A percentile compares a stretch with the other conserved stretches of the same genome.
Conservation (phyloP, 1,139 yeast species). For the Yamadazyma atmosphaerica region DNA sequence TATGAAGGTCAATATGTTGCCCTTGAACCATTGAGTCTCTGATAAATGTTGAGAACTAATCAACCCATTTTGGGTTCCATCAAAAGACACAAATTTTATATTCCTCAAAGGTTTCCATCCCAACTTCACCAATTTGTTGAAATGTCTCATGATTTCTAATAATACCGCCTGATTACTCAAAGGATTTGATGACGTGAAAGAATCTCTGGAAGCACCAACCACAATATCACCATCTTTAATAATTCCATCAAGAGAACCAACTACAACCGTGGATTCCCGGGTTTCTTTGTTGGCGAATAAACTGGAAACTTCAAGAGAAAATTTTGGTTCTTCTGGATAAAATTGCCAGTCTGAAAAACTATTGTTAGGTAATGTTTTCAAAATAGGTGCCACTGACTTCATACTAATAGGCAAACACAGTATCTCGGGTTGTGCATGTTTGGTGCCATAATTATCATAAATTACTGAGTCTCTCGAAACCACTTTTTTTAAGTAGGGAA, state of each 20-base stretch:
- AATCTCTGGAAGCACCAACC: constrained; percentile 45
- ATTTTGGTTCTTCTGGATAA: constrained; percentile 20
- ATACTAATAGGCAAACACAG: constrained; percentile 41
- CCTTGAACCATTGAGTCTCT: constrained; percentile 25
- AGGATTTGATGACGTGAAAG: constrained; percentile 39
- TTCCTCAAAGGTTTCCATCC: constrained; percentile 51
- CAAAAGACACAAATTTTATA: constrained; percentile 47
- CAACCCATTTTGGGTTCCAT: constrained; percentile 37
- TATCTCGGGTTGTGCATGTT: constrained; percentile 14
- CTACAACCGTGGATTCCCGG: constrained; percentile 32
- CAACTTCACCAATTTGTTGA: constrained; percentile 27
- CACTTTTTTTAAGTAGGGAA: constrained; percentile 13
- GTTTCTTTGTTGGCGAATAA: constrained; percentile 15
- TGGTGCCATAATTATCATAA: constrained; percentile 10
- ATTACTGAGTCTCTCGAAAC: constrained; percentile 26
- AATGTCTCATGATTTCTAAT: constrained; percentile 42
- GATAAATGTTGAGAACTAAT: constrained; percentile 31
- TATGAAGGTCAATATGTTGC: constrained; percentile 36
- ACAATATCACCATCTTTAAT: constrained; percentile 43
- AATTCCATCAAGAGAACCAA: constrained; percentile 39
- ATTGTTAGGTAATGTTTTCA: constrained; percentile 23
- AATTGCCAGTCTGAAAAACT: constrained; percentile 27
- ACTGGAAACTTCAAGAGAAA: constrained; percentile 22
- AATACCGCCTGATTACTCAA: constrained; percentile 43
- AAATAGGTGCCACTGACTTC: constrained; percentile 31